A percentile compares a stretch with the other conserved stretches of the same genome.
Conservation (phyloP, 225 moss, liverwort and hornwort genomes). For the Bryum argenteum region DNA sequence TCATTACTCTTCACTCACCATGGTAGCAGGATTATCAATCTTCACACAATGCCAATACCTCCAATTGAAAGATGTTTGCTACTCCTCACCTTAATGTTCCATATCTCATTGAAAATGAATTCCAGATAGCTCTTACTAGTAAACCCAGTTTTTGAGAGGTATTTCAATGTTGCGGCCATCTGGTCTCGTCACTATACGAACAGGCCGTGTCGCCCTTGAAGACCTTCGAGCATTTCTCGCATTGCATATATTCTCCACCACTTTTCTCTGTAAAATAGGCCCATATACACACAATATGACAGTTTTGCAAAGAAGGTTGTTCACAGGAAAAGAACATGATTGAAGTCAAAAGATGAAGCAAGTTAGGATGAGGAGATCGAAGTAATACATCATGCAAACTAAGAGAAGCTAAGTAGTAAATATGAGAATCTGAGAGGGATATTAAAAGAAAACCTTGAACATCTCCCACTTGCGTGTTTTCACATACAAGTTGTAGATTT, state of each 20-base stretch:
- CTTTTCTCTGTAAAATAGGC: conserved; percentile 30
- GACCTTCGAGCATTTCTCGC: conserved; percentile 43
- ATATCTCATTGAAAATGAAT: neutral
- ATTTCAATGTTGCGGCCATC: conserved; percentile 40
- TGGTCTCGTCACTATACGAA: conserved; percentile 35
- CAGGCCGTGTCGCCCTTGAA: conserved; percentile 32
- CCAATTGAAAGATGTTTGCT: too few relatives aligned
- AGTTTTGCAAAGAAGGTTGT: too few relatives aligned
- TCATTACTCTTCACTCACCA: too few relatives aligned
- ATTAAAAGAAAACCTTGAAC: conserved; percentile 62
- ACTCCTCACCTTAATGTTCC: too few relatives aligned
- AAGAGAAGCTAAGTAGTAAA: too few relatives aligned
- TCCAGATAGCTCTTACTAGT: conserved; percentile 6
- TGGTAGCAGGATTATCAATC: too few relatives aligned
- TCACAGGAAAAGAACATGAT: too few relatives aligned
- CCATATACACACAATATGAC: neutral
- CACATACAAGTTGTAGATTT: conserved; percentile 70
- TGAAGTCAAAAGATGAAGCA: too few relatives aligned
- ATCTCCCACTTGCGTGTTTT: conserved; percentile 79
- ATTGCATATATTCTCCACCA: conserved; percentile 49
- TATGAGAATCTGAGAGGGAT: neutral
- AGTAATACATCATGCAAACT: too few relatives aligned
- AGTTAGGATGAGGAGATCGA: too few relatives aligned
- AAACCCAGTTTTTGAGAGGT: conserved; percentile 47
- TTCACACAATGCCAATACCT: too few relatives aligned